Percentiles rank a stretch among this genome's conserved stretches.
Conservation (phyloP, 2,329 filamentous ascomycete genomes). For the Fusarium albosuccineum region DNA sequence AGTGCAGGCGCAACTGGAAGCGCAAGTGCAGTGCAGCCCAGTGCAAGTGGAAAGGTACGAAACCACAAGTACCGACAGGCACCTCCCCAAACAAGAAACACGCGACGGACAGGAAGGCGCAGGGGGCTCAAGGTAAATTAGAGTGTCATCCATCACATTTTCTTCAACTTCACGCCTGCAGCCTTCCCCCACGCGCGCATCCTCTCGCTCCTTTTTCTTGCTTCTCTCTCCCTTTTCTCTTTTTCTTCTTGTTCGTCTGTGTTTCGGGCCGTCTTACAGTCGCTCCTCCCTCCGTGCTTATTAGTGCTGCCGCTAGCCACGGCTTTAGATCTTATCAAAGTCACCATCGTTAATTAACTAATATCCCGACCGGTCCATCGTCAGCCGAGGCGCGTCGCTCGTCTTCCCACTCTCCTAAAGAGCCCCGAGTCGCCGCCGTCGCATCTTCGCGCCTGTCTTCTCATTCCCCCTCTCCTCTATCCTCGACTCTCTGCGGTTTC, state of each 20-base stretch:
- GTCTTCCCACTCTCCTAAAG: slow-evolving; percentile 9
- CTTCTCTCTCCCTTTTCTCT: background rate
- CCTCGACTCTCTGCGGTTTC: background rate
- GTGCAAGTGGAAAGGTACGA: slow-evolving; percentile 3
- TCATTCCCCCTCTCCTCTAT: background rate
- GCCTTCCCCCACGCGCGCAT: slow-evolving; percentile 13
- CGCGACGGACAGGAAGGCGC: background rate
- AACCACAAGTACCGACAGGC: slow-evolving; percentile 21
- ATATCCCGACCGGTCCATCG: slow-evolving; percentile 23
- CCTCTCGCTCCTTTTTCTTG: slow-evolving; percentile 16
- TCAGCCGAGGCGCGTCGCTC: slow-evolving; percentile 25
- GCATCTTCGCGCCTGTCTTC: slow-evolving; percentile 7
- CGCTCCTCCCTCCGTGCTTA: slow-evolving; percentile 1
- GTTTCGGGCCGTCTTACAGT: background rate
- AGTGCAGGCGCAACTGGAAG: background rate
- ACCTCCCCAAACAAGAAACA: slow-evolving; percentile 28
- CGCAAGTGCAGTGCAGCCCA: too few relatives aligned
- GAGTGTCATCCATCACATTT: slow-evolving; percentile 13
- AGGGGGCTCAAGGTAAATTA: slow-evolving; percentile 11
- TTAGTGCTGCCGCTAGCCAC: slow-evolving; percentile 28
- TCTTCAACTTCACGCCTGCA: background rate
- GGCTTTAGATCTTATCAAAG: slow-evolving; percentile 15
- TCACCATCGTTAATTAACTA: slow-evolving; percentile 37
- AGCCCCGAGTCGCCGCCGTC: background rate
- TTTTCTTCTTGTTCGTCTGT: background rate